Evolutionary conservation across 495 filamentous ascomycete genomes (phyloP).

Genomic region (Penicillium goetzii): DNA sequence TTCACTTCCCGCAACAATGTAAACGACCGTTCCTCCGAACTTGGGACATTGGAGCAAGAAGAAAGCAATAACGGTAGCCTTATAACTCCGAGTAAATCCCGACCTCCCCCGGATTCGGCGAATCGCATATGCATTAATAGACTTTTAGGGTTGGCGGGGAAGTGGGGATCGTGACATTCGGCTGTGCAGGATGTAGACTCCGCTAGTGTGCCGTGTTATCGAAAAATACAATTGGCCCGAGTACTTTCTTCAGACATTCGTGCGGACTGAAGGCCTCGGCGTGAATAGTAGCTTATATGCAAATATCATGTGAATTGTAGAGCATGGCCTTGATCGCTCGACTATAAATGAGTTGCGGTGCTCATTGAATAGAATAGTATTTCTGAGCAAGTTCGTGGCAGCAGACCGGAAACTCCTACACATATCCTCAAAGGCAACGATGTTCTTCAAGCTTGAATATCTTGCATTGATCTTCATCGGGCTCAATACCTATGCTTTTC

Average conservation of each 20-base stretch:
- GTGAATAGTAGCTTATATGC: background rate
- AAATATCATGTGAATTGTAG: conserved; percentile 7
- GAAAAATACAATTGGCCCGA: background rate
- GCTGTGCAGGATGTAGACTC: background rate
- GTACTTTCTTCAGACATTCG: background rate
- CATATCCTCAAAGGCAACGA: background rate
- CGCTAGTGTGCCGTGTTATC: background rate
- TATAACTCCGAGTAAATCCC: background rate
- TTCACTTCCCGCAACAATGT: background rate
- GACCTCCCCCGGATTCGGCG: background rate
- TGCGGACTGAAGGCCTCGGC: background rate
- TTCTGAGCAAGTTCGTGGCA: background rate
- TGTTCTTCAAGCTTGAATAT: conserved; percentile 1
- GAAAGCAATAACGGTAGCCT: background rate
- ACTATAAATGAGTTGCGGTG: background rate
- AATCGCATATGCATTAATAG: background rate
- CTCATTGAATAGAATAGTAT: background rate
- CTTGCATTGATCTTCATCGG: background rate
- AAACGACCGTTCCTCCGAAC: background rate
- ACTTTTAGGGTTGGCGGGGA: conserved; percentile 6
- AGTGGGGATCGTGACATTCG: conserved; percentile 5
- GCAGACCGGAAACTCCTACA: background rate
- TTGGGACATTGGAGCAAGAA: background rate
- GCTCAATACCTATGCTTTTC: background rate
- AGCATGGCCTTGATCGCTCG: background rate